phyloP scores from a whole-genome alignment of 768 basidiomycete species.

The Boletus rubropictus region DNA sequence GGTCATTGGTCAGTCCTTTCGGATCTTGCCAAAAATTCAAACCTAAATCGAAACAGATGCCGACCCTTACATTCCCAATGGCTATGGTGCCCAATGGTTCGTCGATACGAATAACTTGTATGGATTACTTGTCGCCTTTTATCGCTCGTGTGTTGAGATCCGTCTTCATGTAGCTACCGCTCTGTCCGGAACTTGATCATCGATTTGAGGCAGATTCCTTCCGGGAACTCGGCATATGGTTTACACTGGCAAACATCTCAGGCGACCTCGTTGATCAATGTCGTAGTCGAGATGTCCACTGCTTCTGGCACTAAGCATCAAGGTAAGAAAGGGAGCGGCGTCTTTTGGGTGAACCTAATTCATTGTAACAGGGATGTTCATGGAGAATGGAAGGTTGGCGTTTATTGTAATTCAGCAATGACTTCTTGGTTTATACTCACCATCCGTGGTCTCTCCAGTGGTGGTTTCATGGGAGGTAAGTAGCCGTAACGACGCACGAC shows the following conservation, averaged over 20 bases:
- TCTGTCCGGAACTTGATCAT: slow-evolving; percentile 72
- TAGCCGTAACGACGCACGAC: background rate
- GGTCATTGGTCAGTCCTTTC: slow-evolving; percentile 52
- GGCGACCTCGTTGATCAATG: slow-evolving; percentile 66
- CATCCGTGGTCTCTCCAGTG: slow-evolving; percentile 17
- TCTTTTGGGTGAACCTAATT: background rate
- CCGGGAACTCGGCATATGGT: slow-evolving; percentile 52
- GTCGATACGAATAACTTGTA: slow-evolving; percentile 24
- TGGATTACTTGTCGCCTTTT: background rate
- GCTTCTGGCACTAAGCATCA: slow-evolving; percentile 56
- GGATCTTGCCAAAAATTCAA: background rate
- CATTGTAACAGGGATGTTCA: slow-evolving; percentile 44
- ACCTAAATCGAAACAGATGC: slow-evolving; percentile 41
- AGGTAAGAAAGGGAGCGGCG: slow-evolving; percentile 37
- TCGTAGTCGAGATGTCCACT: slow-evolving; percentile 68
- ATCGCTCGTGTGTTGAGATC: background rate
- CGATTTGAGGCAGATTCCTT: slow-evolving; percentile 54
- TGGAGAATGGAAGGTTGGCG: slow-evolving; percentile 63
- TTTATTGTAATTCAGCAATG: background rate
- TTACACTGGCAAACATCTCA: slow-evolving; percentile 84
- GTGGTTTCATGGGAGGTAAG: slow-evolving; percentile 53
- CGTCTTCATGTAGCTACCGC: slow-evolving; percentile 43
- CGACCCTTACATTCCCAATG: slow-evolving; percentile 63
- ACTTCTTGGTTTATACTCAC: background rate
- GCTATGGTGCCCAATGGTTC: slow-evolving; percentile 30